phyloP scores from a whole-genome alignment of 1,139 yeast species.

The Pichia sp. region DNA sequence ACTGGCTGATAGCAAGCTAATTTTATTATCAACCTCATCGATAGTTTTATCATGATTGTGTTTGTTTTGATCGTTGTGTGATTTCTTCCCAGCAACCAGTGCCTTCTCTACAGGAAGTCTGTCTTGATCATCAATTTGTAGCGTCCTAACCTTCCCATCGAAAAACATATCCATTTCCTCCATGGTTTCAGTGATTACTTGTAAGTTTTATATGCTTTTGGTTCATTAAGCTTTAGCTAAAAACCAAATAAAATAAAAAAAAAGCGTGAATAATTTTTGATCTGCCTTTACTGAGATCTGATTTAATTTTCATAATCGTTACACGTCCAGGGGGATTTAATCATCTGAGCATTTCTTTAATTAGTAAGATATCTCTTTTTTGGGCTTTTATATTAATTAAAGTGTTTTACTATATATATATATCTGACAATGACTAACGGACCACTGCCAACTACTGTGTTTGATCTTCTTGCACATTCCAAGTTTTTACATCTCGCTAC shows the following conservation, averaged over 20 bases:
- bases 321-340: background rate
- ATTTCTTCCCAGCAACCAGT: background rate
- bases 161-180: slow-evolving; percentile 12
- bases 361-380: no score
- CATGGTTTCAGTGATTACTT: background rate
- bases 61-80: background rate
- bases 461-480: slow-evolving; percentile 47
- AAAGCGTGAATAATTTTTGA: background rate
- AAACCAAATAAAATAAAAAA: background rate
- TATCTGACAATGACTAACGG: slow-evolving; percentile 16
- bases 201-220: no score
- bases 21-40: background rate
- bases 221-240: background rate
- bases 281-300: background rate
- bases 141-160: slow-evolving; percentile 14
- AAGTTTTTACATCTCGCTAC: slow-evolving; percentile 81
- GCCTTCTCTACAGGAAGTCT: slow-evolving; percentile 13
- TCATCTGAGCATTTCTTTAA: no score
- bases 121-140: slow-evolving; percentile 12
- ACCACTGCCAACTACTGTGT: slow-evolving; percentile 52
- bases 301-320: background rate
- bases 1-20: background rate
- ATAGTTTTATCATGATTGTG: background rate
- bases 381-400: no score
- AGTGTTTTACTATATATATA: background rate